phyloP scores from a whole-genome alignment of 305 asterid species.

The Fraxinus paxiana region DNA sequence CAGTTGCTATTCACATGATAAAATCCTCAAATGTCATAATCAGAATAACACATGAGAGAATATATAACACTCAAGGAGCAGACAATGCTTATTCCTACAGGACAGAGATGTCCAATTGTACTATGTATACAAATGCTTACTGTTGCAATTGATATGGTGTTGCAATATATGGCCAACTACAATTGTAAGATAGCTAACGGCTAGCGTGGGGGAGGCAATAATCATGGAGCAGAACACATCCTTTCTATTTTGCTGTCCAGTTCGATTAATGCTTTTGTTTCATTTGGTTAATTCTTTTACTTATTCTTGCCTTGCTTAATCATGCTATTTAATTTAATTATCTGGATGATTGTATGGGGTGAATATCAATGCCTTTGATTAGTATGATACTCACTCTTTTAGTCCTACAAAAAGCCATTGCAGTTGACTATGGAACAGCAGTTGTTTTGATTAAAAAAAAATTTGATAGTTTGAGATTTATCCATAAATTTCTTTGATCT shows the following conservation, averaged over 20 bases:
- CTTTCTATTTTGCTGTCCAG: background rate
- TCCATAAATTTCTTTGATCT: background rate
- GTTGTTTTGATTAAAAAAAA: background rate
- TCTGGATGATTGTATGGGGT: background rate
- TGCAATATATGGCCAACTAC: background rate
- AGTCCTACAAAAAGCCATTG: background rate
- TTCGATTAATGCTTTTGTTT: background rate
- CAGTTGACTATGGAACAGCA: background rate
- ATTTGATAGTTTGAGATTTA: background rate
- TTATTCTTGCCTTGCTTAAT: background rate
- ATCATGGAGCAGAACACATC: background rate
- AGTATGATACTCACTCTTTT: background rate
- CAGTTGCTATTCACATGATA: background rate
- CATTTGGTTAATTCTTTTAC: background rate
- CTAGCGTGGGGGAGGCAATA: background rate
- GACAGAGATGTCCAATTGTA: background rate
- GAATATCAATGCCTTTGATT: background rate
- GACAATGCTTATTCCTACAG: background rate
- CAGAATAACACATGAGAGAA: background rate
- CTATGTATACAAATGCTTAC: background rate
- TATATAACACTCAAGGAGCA: conserved; percentile 1
- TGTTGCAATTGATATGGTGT: background rate
- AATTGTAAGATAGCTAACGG: background rate
- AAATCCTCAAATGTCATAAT: background rate
- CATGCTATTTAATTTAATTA: background rate